Conservation (phyloP, 169 alveolate species). For the Plasmodium reichenowi region DNA sequence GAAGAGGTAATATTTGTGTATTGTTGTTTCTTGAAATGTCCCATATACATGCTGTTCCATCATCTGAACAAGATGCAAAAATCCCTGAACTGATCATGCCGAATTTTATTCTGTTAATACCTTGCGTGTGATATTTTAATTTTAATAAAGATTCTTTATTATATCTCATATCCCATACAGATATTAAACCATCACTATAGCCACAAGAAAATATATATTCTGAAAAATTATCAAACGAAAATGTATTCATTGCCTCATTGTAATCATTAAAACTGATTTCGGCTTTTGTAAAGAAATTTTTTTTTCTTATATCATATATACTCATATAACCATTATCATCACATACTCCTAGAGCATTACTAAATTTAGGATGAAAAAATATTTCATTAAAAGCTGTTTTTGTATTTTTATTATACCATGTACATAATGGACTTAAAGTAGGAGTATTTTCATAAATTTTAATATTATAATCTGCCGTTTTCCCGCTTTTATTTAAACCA, state of each 20-base stretch:
- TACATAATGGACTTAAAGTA: slow-evolving; percentile 39
- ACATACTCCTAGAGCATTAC: slow-evolving; percentile 59
- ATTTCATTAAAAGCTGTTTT: slow-evolving; percentile 54
- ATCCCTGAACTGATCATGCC: slow-evolving; percentile 82
- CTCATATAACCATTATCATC: slow-evolving; percentile 72
- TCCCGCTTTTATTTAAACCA: slow-evolving; percentile 69
- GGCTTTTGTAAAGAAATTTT: slow-evolving; percentile 46
- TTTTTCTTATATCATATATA: slow-evolving; percentile 43
- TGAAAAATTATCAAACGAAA: slow-evolving; percentile 79
- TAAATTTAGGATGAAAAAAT: slow-evolving; percentile 70
- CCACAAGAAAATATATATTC: slow-evolving; percentile 77
- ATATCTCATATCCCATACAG: slow-evolving; percentile 82
- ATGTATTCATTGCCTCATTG: slow-evolving; percentile 72
- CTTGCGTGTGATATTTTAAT: slow-evolving; percentile 81
- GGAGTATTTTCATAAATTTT: slow-evolving; percentile 56
- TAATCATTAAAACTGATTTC: slow-evolving; percentile 46
- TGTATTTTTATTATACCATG: slow-evolving; percentile 48
- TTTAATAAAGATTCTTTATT: slow-evolving; percentile 63
- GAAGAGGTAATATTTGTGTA: slow-evolving; percentile 6
- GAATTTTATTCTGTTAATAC: slow-evolving; percentile 82
- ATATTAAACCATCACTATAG: slow-evolving; percentile 79
- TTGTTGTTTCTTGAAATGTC: slow-evolving; percentile 74
- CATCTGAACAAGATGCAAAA: slow-evolving; percentile 85
- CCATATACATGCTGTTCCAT: slow-evolving; percentile 82
- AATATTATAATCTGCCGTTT: slow-evolving; percentile 49